Base-by-base conservation (phyloP, 1,284 basidiomycete species). In the Phaffia rhodozyma region DNA sequence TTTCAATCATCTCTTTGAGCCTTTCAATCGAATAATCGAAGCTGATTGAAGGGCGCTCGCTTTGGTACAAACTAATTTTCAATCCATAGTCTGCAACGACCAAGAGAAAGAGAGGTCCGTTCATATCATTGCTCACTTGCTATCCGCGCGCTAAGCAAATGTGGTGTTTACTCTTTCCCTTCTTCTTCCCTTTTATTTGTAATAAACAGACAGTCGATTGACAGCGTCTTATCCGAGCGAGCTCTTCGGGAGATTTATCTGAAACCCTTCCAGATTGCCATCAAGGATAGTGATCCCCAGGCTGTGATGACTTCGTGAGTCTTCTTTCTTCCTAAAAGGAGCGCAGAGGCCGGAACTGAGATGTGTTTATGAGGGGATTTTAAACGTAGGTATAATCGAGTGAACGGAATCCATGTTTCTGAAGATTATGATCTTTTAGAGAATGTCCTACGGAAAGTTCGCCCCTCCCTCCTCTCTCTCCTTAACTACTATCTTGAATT, bases 341-440 rank as follows among this genome's bases (percentile, higher is more conserved):
- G n/a, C n/a, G n/a, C n/a, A n/a, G n/a, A n/a, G n/a, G n/a, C n/a
- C n/a, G n/a, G n/a, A n/a, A n/a, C n/a, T n/a, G n/a, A n/a, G n/a
- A n/a, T n/a, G n/a, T n/a, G n/a, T 9, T 34, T 9, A 9, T 4
- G 9, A 34, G 32, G 32, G 32, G 9, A 34, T 34, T 34, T 34
- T 9, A 34, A 34, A 5, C 9, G 9, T 34, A 34, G 32, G 9
- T 83, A 83, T 68, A 82, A 82, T 67, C 78, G 79, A 7, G 74
- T 84, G 53, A 83, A 83, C 69, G 87, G 88, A 0, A 79, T 78
- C 0, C 88, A 91, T 69, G 81, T 78, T 30, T 83, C 84, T 2
- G 88, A 91, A 75, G 32, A 81, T 71, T 86, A 86, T 83, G 83
- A 6, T 84, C 60, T 67, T 30, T 25, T 68, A 13, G 55, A 60